Evolutionary conservation across 768 basidiomycete species (phyloP), one percentile per base, ranked within the genome.

Genomic region (Amanita polypyramis): DNA sequence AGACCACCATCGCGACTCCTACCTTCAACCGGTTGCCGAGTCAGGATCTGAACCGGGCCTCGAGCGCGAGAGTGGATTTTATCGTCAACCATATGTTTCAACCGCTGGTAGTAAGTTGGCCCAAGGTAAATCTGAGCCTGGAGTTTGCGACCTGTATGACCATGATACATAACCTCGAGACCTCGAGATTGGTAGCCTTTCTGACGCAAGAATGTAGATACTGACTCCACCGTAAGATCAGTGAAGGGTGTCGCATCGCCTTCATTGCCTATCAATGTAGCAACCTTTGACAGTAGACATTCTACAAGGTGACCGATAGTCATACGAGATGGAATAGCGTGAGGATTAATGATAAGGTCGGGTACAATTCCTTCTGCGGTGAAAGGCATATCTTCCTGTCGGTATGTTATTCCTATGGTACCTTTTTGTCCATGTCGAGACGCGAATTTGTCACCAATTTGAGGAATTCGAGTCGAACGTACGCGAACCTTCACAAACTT

Each of bases 71-170:
- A 95, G 67, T 99, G 96, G 46, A 98, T 99, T 72, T 99, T 99
- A 68, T 99, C 96, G 63, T 97, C 94, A 38, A 99, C 96, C 95
- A 99, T 99, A 69, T 99, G 96, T 71, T 98, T 98, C 55, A 98
- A 73, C 32, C 95, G 85, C 64, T 99, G 95, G 64, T 99, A 99
- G 64, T 99, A 99, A 4, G 96, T 99, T 12, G 96, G 96, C 4
- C 96, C 96, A 52, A 99, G 84, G 65, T 98, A 99, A 10, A 99
- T 81, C 61, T 99, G 96, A 7, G 96, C 96, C 62, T 97, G 94
- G 2, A 99, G 77, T 63, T 99, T 99, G 49, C 82, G 80, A n/a
- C 95, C 96, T 1, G 95, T 96, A 62, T 98, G 96, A 4, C 96
- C 96, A 56, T 99, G 95, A 64, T 93, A 96, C 91, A 99, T 95